phyloP scores from a whole-genome alignment of 2,329 filamentous ascomycete species.

The Phaeosphaeriaceae sp. region DNA sequence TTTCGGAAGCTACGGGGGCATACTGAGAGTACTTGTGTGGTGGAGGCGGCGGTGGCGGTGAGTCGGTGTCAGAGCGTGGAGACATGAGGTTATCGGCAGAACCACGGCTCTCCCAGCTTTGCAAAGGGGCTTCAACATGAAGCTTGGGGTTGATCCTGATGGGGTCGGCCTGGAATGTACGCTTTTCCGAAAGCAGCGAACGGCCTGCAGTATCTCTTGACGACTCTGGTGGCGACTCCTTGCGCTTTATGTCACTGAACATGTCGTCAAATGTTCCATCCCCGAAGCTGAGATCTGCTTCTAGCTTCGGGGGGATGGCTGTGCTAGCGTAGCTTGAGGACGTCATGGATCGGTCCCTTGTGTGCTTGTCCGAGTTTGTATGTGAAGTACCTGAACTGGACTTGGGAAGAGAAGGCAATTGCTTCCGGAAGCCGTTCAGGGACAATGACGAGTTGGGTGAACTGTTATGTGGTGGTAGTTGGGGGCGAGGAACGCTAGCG shows the following conservation, averaged over 20 bases:
- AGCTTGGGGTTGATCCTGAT: conserved; percentile 54
- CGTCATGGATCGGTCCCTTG: conserved; percentile 52
- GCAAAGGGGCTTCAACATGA: conserved; percentile 56
- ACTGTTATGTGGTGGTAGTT: conserved; percentile 36
- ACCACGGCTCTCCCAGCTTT: conserved; percentile 60
- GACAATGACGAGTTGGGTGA: conserved; percentile 32
- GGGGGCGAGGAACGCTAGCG: conserved; percentile 39
- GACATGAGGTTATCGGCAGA: conserved; percentile 59
- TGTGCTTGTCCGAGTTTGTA: conserved; percentile 23
- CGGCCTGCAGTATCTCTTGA: conserved; percentile 32
- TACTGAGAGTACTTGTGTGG: conserved; percentile 43
- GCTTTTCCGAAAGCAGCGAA: conserved; percentile 44
- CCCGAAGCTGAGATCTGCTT: conserved; percentile 45
- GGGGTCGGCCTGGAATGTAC: conserved; percentile 48
- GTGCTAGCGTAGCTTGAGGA: conserved; percentile 57
- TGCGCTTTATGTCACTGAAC: conserved; percentile 50
- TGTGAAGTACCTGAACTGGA: conserved; percentile 27
- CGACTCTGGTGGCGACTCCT: conserved; percentile 39
- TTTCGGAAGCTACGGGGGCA: conserved; percentile 42
- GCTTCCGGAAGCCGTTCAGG: conserved; percentile 30
- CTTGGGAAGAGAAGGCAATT: conserved; percentile 36
- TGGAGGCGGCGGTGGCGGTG: conserved; percentile 41
- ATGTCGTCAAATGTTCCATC: conserved; percentile 55
- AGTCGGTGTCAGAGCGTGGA: conserved; percentile 45
- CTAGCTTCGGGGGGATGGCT: conserved; percentile 59